Evolutionary conservation across 2,329 filamentous ascomycete species (phyloP).

Genomic region (Calonectria hongkongensis): DNA sequence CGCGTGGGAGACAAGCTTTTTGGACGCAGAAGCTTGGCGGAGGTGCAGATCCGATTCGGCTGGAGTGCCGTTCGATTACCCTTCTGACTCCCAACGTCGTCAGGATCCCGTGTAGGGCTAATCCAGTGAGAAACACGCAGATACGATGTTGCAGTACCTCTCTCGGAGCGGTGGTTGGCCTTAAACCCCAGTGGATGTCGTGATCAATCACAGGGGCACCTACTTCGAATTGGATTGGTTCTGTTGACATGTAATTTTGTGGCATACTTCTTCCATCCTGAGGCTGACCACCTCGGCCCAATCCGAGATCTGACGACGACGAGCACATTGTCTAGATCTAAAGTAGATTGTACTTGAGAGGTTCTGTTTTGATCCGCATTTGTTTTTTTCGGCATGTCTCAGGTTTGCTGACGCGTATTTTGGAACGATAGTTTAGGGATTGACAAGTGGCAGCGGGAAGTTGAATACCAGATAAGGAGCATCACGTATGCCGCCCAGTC

Average conservation of each 20-base stretch:
- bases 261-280: not conserved
- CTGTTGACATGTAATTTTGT: not conserved
- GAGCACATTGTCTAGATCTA: not conserved
- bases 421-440: too few relatives aligned
- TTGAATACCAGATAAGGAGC: not conserved
- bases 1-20: constrained; percentile 47
- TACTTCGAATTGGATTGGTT: too few relatives aligned
- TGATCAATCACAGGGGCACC: not conserved
- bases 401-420: not conserved
- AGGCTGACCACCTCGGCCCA: not conserved
- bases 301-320: not conserved
- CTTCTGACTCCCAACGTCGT: constrained; percentile 20
- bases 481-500: not conserved
- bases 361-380: too few relatives aligned
- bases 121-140: not conserved
- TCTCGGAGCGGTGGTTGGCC: not conserved
- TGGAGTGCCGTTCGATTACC: constrained; percentile 33
- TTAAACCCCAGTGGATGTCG: not conserved
- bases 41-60: constrained; percentile 47
- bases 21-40: constrained; percentile 48
- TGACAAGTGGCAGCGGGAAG: not conserved
- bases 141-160: constrained; percentile 1
- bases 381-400: not conserved
- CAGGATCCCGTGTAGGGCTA: not conserved
- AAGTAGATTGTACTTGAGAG: not conserved